phyloP scores from a whole-genome alignment of 805 yeast species.

The Scheffersomyces ergatensis region DNA sequence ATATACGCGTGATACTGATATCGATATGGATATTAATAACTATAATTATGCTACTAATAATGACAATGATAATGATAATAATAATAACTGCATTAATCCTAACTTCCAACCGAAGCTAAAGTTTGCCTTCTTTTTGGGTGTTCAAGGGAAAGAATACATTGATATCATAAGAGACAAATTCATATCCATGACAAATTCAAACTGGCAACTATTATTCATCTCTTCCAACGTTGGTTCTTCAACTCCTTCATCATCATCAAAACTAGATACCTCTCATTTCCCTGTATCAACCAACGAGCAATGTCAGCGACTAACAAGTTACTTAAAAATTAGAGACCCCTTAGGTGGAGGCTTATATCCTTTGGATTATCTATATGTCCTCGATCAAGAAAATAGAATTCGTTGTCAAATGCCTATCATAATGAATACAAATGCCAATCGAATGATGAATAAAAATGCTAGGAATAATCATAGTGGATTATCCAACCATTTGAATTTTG shows the following conservation, averaged over 20 bases:
- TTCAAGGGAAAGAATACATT: slow-evolving; percentile 30
- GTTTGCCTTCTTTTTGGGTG: slow-evolving; percentile 26
- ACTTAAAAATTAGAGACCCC: slow-evolving; percentile 28
- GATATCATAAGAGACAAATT: slow-evolving; percentile 1
- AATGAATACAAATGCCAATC: slow-evolving; percentile 2
- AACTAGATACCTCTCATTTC: not conserved
- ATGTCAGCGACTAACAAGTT: slow-evolving; percentile 19
- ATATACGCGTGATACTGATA: too few species aligned
- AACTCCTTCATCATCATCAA: too few species aligned
- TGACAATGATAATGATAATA: not conserved
- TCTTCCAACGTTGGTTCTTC: too few species aligned
- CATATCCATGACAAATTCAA: not conserved
- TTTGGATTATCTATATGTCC: slow-evolving; percentile 23
- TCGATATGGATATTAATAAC: too few species aligned
- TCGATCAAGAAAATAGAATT: slow-evolving; percentile 4
- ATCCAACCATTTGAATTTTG: slow-evolving; percentile 5
- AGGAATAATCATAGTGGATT: slow-evolving; percentile 1
- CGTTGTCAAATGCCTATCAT: slow-evolving; percentile 6
- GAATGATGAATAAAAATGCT: not conserved
- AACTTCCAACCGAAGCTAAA: too few species aligned
- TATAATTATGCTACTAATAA: too few species aligned
- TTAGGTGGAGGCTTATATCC: slow-evolving; percentile 38
- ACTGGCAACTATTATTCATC: slow-evolving; percentile 1
- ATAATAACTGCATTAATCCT: too few species aligned
- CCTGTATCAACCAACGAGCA: slow-evolving; percentile 9